These are phyloP conservation scores for Collybia mongolica DNA, from an alignment of 768 basidiomycete species.

Conservation along the genomic window DNA sequence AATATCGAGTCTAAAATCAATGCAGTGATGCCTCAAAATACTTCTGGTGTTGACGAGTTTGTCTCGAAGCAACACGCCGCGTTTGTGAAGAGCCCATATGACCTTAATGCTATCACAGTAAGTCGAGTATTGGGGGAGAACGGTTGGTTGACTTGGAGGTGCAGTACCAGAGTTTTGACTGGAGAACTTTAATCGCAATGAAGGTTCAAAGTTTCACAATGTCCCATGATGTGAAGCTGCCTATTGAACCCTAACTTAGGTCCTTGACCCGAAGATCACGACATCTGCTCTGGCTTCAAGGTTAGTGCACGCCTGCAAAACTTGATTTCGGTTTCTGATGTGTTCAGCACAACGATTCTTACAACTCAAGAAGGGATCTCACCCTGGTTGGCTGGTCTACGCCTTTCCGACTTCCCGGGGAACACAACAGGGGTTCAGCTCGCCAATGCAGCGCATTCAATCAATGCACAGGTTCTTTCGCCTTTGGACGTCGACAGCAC, in stretches of 20 bases:
- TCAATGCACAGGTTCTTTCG: constrained; percentile 66
- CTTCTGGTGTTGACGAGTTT: constrained; percentile 56
- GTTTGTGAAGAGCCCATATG: constrained; percentile 61
- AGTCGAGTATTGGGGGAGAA: constrained; percentile 14
- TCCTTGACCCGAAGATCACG: constrained; percentile 52
- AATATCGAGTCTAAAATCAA: constrained; percentile 83
- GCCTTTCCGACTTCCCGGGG: constrained; percentile 63
- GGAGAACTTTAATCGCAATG: constrained; percentile 74
- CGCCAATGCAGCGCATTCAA: constrained; percentile 65
- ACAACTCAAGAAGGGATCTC: constrained; percentile 43
- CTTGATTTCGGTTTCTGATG: background rate
- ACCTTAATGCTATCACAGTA: constrained; percentile 59
- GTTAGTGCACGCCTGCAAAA: constrained; percentile 34
- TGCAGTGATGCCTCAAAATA: constrained; percentile 48
- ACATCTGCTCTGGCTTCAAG: constrained; percentile 68
- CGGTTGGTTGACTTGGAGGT: no score
- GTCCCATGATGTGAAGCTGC: background rate
- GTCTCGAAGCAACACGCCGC: constrained; percentile 58
- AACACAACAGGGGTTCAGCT: constrained; percentile 55
- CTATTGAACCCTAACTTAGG: constrained; percentile 26
- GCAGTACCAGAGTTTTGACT: constrained; percentile 82
- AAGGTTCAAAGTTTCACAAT: constrained; percentile 39
- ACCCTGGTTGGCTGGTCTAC: constrained; percentile 69
- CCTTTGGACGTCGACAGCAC: constrained; percentile 45
- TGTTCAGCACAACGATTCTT: constrained; percentile 36